Base-by-base conservation (phyloP, 192 early-diverging fungal genomes). In the Coemansia sp. region DNA sequence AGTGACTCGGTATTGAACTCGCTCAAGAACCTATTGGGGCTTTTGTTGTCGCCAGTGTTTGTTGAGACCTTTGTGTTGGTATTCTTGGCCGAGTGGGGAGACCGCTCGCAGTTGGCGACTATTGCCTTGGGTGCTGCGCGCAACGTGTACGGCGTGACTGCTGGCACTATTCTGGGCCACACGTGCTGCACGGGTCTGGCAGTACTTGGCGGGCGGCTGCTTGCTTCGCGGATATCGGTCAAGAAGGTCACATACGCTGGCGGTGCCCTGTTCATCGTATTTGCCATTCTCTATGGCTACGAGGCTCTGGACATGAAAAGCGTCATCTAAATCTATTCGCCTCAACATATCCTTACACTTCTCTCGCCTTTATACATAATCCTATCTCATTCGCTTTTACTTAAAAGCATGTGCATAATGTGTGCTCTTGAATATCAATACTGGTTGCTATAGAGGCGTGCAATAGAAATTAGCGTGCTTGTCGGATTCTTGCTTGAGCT, bases 71-170 rank as follows among this genome's bases (percentile, higher is more conserved):
- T 98, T 86, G 88, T 95, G 36, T 74, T 99, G 70, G 98, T 95
- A 41, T 99, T 99, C 69, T 66, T 99, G 66, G 98, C 93, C 44
- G 98, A 99, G 74, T 99, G 96, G 95, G 96, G 95, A 14, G 95
- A 98, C 77, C 88, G 95, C 27, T 95, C 94, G 64, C 96, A 99
- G 82, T 93, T 98, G 66, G 91, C 95, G 2, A 98, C 97, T 2
- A 95, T 99, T 74, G 97, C 95, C 37, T 82, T 99, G 63, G 95
- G 94, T 46, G 95, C 95, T 19, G 94, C 97, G n/a, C 87, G 90
- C 69, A 90, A 95, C 84, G 93, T 97, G 60, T 91, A 89, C 68
- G 94, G 89, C 78, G 98, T 99, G 59, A 90, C 92, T 0, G 67
- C 94, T 27, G 97, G 98, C 41, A 90, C 91, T 6, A 86, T 98